Evolutionary conservation across 768 basidiomycete species (phyloP).

Genomic region (Botryobasidium botryosum): DNA sequence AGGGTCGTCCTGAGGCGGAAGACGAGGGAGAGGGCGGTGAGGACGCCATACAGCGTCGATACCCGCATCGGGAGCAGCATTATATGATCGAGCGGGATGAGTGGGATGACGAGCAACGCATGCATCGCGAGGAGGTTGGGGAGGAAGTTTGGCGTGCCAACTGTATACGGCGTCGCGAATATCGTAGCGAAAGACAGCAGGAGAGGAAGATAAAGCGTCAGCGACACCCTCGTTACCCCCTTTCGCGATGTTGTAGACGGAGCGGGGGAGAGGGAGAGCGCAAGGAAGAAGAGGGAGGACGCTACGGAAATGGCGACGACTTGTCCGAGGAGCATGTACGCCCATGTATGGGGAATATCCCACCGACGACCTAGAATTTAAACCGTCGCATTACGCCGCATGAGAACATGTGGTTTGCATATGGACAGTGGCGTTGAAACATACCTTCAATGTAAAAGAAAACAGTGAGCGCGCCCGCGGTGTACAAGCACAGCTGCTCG

Average conservation of each 20-base stretch:
- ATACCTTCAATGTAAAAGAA: conserved; percentile 36
- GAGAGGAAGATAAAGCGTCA: conserved; percentile 27
- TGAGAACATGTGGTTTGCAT: neutral
- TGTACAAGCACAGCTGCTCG: conserved; percentile 44
- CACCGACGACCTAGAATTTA: conserved; percentile 8
- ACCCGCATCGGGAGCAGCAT: conserved; percentile 12
- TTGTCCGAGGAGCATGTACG: conserved; percentile 58
- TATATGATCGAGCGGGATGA: conserved; percentile 18
- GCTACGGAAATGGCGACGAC: conserved; percentile 54
- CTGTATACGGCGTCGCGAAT: conserved; percentile 27
- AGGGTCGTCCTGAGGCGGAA: conserved; percentile 23
- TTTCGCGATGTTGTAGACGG: neutral
- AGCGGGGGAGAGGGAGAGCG: conserved; percentile 21
- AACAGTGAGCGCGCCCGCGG: conserved; percentile 38
- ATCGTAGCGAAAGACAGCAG: conserved; percentile 31
- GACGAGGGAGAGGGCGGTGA: conserved; percentile 19
- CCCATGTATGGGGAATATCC: conserved; percentile 36
- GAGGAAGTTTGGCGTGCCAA: conserved; percentile 29
- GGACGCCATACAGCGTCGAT: conserved; percentile 23
- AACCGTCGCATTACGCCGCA: neutral
- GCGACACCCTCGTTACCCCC: conserved; percentile 7
- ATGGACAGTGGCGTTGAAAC: conserved; percentile 5
- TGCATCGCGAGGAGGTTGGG: conserved; percentile 47
- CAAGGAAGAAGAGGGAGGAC: conserved; percentile 41
- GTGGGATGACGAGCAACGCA: conserved; percentile 34